phyloP scores from a whole-genome alignment of 208 protist genomes.

The Endotrypanum monterogeii region DNA sequence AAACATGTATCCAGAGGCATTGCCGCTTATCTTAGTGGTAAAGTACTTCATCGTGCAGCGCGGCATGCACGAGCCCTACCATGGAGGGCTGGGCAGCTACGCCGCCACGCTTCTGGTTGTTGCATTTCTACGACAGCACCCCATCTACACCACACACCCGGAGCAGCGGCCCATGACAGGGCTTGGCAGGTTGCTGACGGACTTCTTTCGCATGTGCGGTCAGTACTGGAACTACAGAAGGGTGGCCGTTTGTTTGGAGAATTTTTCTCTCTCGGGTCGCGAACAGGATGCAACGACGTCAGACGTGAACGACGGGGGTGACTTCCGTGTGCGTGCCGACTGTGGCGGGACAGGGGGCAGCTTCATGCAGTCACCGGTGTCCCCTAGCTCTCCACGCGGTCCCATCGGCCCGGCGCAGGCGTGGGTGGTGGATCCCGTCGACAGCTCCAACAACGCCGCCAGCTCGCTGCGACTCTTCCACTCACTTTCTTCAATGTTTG shows the following conservation, averaged over 20 bases:
- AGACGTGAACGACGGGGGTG: background rate
- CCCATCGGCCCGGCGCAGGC: constrained; percentile 45
- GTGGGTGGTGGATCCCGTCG: constrained; percentile 71
- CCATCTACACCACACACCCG: constrained; percentile 60
- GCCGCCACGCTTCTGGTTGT: constrained; percentile 89
- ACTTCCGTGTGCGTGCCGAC: constrained; percentile 19
- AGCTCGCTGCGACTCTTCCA: constrained; percentile 80
- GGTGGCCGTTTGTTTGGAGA: constrained; percentile 77
- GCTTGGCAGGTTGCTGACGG: constrained; percentile 90
- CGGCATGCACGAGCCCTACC: constrained; percentile 93
- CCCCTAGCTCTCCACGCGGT: constrained; percentile 24
- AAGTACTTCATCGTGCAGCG: constrained; percentile 94
- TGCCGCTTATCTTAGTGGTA: constrained; percentile 80
- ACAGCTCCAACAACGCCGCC: constrained; percentile 79
- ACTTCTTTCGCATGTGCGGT: constrained; percentile 95
- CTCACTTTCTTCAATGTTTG: constrained; percentile 69
- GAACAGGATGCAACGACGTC: background rate
- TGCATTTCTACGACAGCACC: constrained; percentile 91
- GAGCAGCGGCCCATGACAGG: constrained; percentile 61
- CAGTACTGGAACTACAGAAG: constrained; percentile 79
- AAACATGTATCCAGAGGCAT: constrained; percentile 68
- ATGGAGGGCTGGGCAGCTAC: constrained; percentile 93
- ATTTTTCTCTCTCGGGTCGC: constrained; percentile 3
- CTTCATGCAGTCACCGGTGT: constrained; percentile 23
- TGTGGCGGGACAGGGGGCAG: constrained; percentile 1